A percentile compares a stretch with the other conserved stretches of the same genome.
These are phyloP conservation scores for Geotrichum bryndzae DNA, from an alignment of 1,139 yeast genomes.

Conservation along the genomic window DNA sequence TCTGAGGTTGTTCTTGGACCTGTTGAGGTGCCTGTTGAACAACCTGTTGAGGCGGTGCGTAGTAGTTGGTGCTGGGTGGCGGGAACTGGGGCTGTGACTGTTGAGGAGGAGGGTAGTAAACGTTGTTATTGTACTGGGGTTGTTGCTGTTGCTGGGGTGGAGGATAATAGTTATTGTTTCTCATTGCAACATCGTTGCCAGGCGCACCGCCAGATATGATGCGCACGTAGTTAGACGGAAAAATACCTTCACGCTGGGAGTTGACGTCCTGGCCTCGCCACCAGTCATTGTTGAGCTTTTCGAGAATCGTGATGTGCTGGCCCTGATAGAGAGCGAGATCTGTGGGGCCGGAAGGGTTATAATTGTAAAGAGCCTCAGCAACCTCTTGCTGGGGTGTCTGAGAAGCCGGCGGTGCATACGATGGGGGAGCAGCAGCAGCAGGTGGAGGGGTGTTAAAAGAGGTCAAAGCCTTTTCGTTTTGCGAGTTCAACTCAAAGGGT, in stretches of 20 bases:
- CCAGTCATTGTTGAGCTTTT: slow-evolving; percentile 82
- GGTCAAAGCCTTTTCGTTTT: neutral
- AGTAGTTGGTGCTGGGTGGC: slow-evolving; percentile 16
- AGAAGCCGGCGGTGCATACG: slow-evolving; percentile 3
- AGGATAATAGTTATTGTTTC: slow-evolving; percentile 6
- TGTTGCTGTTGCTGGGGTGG: slow-evolving; percentile 14
- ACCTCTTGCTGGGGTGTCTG: slow-evolving; percentile 31
- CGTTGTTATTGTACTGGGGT: slow-evolving; percentile 16
- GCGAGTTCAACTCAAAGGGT: neutral
- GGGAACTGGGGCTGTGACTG: slow-evolving; percentile 19
- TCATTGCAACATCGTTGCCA: neutral
- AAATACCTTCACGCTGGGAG: slow-evolving; percentile 63
- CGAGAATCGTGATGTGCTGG: slow-evolving; percentile 61
- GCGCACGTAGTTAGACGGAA: slow-evolving; percentile 81
- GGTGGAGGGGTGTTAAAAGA: neutral
- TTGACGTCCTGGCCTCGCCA: slow-evolving; percentile 64
- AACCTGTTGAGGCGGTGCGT: slow-evolving; percentile 14
- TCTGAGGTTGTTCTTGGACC: slow-evolving; percentile 16
- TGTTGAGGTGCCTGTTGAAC: slow-evolving; percentile 15
- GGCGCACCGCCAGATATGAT: neutral
- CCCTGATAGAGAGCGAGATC: slow-evolving; percentile 64
- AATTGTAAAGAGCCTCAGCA: slow-evolving; percentile 69
- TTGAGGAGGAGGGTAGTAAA: slow-evolving; percentile 4
- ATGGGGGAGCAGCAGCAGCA: slow-evolving; percentile 5
- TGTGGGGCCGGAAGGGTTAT: slow-evolving; percentile 59